phyloP scores from a whole-genome alignment of 1,284 basidiomycete genomes.

The Polyporus tsugae region DNA sequence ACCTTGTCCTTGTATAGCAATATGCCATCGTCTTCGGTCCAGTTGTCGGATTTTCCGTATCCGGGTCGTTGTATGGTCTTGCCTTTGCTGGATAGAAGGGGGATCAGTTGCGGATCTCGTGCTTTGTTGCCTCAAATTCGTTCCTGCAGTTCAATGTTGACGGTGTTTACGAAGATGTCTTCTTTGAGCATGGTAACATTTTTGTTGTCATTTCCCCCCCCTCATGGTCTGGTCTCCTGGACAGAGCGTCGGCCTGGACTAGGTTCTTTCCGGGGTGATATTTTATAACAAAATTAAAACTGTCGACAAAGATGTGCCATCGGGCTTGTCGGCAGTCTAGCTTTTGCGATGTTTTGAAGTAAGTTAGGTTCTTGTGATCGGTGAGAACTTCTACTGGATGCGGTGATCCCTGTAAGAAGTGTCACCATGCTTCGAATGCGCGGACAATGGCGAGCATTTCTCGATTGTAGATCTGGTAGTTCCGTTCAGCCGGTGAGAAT shows the following conservation, averaged over 20 bases:
- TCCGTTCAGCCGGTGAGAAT: slow-evolving; percentile 43
- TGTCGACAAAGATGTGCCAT: slow-evolving; percentile 47
- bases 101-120: not conserved
- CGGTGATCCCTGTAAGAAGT: slow-evolving; percentile 37
- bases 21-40: not conserved
- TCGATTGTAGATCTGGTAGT: slow-evolving; percentile 58
- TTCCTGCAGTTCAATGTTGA: not conserved
- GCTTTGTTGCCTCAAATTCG: not conserved
- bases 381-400: slow-evolving; percentile 32
- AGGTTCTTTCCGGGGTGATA: slow-evolving; percentile 48
- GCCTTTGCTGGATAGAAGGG: not conserved
- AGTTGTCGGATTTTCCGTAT: not conserved
- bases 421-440: slow-evolving; percentile 43
- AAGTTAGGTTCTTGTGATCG: slow-evolving; percentile 54
- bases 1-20: not conserved
- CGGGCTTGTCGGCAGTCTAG: slow-evolving; percentile 48
- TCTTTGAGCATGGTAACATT: slow-evolving; percentile 39
- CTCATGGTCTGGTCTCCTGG: slow-evolving; percentile 44
- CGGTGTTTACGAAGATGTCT: not conserved
- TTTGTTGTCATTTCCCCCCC: slow-evolving; percentile 41
- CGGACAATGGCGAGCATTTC: slow-evolving; percentile 53
- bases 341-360: slow-evolving; percentile 45
- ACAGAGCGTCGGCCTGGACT: slow-evolving; percentile 49
- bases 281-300: slow-evolving; percentile 46
- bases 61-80: not conserved